Evolutionary conservation across 2,329 filamentous ascomycete species (phyloP).

Genomic region (Fusarium coicis): DNA sequence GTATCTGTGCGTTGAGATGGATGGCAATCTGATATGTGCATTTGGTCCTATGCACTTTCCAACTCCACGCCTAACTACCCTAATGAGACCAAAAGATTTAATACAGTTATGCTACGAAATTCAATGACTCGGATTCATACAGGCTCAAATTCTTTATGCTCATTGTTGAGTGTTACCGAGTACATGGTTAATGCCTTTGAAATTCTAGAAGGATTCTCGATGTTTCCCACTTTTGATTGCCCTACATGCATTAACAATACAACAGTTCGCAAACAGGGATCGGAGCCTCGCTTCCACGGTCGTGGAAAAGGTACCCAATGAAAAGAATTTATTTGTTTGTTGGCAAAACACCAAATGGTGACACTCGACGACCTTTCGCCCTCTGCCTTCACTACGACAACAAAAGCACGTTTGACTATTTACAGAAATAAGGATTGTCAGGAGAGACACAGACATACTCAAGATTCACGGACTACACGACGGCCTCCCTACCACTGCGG

Average conservation of each 20-base stretch:
- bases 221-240: neutral
- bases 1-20: no score
- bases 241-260: neutral
- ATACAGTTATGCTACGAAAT: fast-evolving
- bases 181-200: neutral
- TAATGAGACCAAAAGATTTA: fast-evolving
- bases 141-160: neutral
- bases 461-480: no score
- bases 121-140: no score
- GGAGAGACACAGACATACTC: no score
- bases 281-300: neutral
- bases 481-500: fast-evolving
- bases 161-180: neutral
- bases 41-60: fast-evolving
- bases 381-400: fast-evolving
- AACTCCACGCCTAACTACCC: fast-evolving
- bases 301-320: neutral
- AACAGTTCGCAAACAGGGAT: neutral
- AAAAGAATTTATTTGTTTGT: neutral
- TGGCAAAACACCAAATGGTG: neutral
- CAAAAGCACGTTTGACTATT: fast-evolving
- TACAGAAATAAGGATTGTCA: no score
- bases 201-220: neutral
- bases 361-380: neutral
- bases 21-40: neutral